A percentile compares a stretch with the other conserved stretches of the same genome.
These are phyloP conservation scores for Diatrype stigma DNA, from an alignment of 2,329 filamentous ascomycete genomes.

Conservation along the genomic window DNA sequence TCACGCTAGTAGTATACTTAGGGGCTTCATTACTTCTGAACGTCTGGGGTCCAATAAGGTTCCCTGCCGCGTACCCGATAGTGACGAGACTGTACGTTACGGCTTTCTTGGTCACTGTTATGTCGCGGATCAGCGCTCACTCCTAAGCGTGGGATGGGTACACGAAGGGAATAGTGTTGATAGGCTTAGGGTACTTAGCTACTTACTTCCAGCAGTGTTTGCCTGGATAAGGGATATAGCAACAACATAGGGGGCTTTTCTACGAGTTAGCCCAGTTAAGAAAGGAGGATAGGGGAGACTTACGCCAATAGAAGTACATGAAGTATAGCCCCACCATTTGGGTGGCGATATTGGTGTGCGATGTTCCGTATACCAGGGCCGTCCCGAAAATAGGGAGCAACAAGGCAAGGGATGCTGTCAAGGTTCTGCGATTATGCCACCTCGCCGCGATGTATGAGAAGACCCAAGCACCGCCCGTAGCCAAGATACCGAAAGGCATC, in stretches of 20 bases:
- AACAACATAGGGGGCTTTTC: slow-evolving; percentile 22
- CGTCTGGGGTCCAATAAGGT: slow-evolving; percentile 38
- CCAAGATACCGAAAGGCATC: slow-evolving; percentile 20
- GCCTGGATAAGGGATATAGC: slow-evolving; percentile 22
- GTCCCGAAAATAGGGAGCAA: slow-evolving; percentile 19
- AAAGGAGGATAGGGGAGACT: slow-evolving; percentile 1
- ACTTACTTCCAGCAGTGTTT: slow-evolving; percentile 19
- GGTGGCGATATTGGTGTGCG: slow-evolving; percentile 27
- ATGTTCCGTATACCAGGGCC: slow-evolving; percentile 16
- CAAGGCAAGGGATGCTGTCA: slow-evolving; percentile 15
- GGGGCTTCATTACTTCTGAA: slow-evolving; percentile 35
- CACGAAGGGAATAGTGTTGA: no score
- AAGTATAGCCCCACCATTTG: slow-evolving; percentile 37
- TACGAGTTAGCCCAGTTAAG: neutral
- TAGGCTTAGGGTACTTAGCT: neutral
- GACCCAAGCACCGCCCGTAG: slow-evolving; percentile 16
- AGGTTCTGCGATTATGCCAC: slow-evolving; percentile 17
- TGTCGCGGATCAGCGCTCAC: neutral
- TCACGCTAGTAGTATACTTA: slow-evolving; percentile 31
- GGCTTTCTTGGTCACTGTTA: slow-evolving; percentile 33
- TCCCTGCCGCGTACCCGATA: slow-evolving; percentile 36
- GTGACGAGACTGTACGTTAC: slow-evolving; percentile 34
- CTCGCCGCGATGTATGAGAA: slow-evolving; percentile 18
- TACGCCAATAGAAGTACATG: slow-evolving; percentile 35
- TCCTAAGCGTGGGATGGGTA: no score